Conservation (phyloP, 2,329 filamentous ascomycete genomes). For the Fusarium lateritium region DNA sequence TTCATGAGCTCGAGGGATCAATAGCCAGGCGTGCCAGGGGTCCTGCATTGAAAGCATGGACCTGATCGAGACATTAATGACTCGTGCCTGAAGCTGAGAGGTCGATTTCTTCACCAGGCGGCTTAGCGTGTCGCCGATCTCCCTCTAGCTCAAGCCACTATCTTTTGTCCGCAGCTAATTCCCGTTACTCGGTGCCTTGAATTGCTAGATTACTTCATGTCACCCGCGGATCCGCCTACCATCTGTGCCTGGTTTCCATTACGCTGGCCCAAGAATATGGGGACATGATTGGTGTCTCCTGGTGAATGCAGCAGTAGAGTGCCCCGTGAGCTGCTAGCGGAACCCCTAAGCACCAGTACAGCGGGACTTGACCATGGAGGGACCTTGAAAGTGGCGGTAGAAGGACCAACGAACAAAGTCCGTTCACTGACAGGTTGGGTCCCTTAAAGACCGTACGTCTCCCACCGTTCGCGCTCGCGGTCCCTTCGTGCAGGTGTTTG, state of each 20-base stretch:
- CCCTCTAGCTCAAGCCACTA: not conserved
- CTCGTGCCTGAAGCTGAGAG: not conserved
- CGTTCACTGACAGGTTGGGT: not conserved
- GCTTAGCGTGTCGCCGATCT: slow-evolving; percentile 6
- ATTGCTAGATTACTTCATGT: not conserved
- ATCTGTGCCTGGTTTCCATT: not conserved
- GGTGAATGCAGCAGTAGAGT: not conserved
- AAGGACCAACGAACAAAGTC: not conserved
- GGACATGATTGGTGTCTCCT: not conserved
- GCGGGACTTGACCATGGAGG: not conserved
- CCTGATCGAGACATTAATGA: not conserved
- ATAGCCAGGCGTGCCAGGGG: not conserved
- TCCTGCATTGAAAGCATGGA: not conserved
- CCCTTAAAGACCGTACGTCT: slow-evolving; percentile 8
- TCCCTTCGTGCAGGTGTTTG: not conserved
- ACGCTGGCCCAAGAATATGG: not conserved
- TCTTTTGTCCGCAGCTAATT: not conserved
- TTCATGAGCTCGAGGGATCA: not conserved
- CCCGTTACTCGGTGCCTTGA: not conserved
- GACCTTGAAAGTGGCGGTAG: not conserved
- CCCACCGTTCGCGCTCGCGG: not conserved
- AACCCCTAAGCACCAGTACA: not conserved
- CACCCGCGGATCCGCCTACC: not conserved
- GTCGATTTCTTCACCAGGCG: not conserved
- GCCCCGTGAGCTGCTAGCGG: not conserved